A percentile compares a stretch with the other conserved stretches of the same genome.
Conservation (phyloP, 495 filamentous ascomycete genomes). For the Cercophora scortea region DNA sequence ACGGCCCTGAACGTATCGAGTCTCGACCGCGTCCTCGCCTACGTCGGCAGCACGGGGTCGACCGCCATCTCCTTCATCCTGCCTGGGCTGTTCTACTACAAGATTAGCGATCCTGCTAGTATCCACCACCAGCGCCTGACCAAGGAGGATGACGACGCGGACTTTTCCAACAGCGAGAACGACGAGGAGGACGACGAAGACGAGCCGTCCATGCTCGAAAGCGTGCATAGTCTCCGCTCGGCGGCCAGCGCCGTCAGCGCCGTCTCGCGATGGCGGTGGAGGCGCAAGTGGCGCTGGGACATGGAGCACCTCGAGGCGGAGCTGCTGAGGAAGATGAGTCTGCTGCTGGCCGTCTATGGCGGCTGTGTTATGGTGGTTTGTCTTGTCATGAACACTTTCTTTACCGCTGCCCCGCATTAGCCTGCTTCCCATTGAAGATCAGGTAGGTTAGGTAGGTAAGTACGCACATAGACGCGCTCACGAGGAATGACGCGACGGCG, state of each 20-base stretch:
- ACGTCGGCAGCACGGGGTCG: conserved; percentile 89
- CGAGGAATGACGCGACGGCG: too few species aligned
- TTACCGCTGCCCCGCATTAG: neutral
- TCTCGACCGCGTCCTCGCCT: conserved; percentile 83
- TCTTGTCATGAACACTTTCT: conserved; percentile 62
- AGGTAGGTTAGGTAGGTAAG: neutral
- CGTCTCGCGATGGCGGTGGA: conserved; percentile 3
- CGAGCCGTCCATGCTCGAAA: conserved; percentile 35
- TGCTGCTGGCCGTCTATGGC: conserved; percentile 77
- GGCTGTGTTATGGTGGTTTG: conserved; percentile 83
- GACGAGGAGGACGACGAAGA: conserved; percentile 34
- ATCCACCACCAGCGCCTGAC: conserved; percentile 72
- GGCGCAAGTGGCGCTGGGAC: conserved; percentile 38
- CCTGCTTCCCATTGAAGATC: neutral
- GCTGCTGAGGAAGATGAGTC: conserved; percentile 61
- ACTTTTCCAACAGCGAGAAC: conserved; percentile 36
- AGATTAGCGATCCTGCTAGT: conserved; percentile 82
- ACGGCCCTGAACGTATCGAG: conserved; percentile 86
- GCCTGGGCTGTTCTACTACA: conserved; percentile 95
- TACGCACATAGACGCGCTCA: neutral
- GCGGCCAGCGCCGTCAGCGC: conserved; percentile 23
- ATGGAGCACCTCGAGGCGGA: conserved; percentile 40
- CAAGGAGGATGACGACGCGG: conserved; percentile 78
- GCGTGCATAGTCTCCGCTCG: conserved; percentile 37
- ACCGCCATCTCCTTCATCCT: conserved; percentile 96